These are phyloP conservation scores for Sugiyamaella castrensis DNA, from an alignment of 1,139 yeast species.

Conservation along the genomic window DNA sequence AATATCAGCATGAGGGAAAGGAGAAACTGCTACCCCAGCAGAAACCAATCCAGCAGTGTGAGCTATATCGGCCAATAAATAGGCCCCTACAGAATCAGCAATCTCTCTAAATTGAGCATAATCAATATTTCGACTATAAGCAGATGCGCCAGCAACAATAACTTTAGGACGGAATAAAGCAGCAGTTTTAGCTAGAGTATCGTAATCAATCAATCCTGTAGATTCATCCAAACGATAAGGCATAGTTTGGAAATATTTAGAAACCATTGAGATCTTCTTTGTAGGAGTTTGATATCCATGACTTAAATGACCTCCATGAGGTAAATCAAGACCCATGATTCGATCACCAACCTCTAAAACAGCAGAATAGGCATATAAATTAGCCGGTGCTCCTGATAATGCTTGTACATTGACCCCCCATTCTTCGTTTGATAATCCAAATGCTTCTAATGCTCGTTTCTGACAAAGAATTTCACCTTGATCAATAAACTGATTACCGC, in stretches of 20 bases:
- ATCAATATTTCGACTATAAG: slow-evolving; percentile 93
- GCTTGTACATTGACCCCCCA: slow-evolving; percentile 99
- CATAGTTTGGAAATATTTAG: slow-evolving; percentile 97
- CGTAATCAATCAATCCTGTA: slow-evolving; percentile 94
- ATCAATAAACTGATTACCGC: slow-evolving; percentile 96
- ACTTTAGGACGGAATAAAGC: slow-evolving; percentile 90
- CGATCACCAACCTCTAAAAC: slow-evolving; percentile 92
- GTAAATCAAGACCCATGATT: slow-evolving; percentile 94
- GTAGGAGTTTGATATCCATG: slow-evolving; percentile 98
- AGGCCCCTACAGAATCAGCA: slow-evolving; percentile 96
- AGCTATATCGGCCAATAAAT: slow-evolving; percentile 96
- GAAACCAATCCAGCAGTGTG: slow-evolving; percentile 96
- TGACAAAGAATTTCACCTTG: slow-evolving; percentile 90
- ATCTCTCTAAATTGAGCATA: slow-evolving; percentile 94
- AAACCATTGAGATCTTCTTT: slow-evolving; percentile 92
- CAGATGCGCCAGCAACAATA: slow-evolving; percentile 96
- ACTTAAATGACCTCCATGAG: slow-evolving; percentile 97
- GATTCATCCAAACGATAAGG: slow-evolving; percentile 91
- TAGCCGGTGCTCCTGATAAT: slow-evolving; percentile 95
- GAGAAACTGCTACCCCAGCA: slow-evolving; percentile 94
- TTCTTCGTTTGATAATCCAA: slow-evolving; percentile 69
- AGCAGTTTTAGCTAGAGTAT: slow-evolving; percentile 88
- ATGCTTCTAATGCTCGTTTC: slow-evolving; percentile 87
- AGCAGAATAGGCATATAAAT: slow-evolving; percentile 93
- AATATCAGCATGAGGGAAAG: slow-evolving; percentile 93